phyloP scores from a whole-genome alignment of 148 eudicot genomes.

The Simmondsia chinensis region DNA sequence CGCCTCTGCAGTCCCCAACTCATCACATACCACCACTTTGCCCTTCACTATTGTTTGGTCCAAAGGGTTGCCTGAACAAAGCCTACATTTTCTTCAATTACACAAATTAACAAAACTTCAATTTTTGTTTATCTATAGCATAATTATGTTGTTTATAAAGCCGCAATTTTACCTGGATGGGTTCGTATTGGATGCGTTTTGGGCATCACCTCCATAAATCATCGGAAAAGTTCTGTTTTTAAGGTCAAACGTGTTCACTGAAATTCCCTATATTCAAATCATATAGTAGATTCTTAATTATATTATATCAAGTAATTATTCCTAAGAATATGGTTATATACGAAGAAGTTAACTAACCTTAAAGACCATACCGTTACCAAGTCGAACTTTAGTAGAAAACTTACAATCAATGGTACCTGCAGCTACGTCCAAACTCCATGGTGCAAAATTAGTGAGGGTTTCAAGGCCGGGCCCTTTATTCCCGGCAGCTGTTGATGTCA shows the following conservation, averaged over 20 bases:
- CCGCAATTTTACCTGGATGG: slow-evolving; percentile 13
- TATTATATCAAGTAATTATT: too few species aligned
- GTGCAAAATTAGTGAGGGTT: slow-evolving; percentile 17
- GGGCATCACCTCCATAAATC: slow-evolving; percentile 33
- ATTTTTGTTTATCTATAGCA: neutral
- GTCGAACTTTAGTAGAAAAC: slow-evolving; percentile 17
- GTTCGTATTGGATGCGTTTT: slow-evolving; percentile 5
- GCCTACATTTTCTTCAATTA: slow-evolving; percentile 4
- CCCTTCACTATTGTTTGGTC: slow-evolving; percentile 12
- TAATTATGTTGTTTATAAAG: neutral
- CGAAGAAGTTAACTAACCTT: slow-evolving; percentile 12
- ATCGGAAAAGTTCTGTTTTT: slow-evolving; percentile 21
- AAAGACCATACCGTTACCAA: slow-evolving; percentile 23
- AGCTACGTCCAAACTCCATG: slow-evolving; percentile 47
- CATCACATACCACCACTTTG: slow-evolving; percentile 18
- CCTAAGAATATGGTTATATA: neutral
- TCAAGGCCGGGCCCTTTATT: slow-evolving; percentile 27
- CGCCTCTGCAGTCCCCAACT: neutral
- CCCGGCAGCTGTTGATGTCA: slow-evolving; percentile 41
- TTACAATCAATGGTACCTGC: slow-evolving; percentile 38
- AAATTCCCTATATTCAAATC: slow-evolving; percentile 27
- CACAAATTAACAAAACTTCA: neutral
- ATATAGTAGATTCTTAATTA: too few species aligned
- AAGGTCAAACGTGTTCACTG: slow-evolving; percentile 31
- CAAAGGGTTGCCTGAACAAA: slow-evolving; percentile 3